Base-by-base conservation (phyloP, 1,139 yeast species). In the Geotrichum citri-aurantii region DNA sequence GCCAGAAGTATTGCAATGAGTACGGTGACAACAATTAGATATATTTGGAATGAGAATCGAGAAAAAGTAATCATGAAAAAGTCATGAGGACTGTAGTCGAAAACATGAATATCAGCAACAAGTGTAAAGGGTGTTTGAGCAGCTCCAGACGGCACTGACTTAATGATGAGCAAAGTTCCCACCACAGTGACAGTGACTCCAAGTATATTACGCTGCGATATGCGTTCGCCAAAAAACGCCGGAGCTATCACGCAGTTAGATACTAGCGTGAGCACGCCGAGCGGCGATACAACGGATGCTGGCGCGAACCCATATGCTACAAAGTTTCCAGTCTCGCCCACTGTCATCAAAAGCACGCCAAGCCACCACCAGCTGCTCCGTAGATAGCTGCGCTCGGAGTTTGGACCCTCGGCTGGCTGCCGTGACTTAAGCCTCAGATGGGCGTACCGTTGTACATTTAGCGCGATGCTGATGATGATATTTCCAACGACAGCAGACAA, bases 191-290 rank as follows among this genome's bases (percentile, higher is more conserved):
- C 61, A 3, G 68, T 64, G 0, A 79, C 75, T 0, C 81, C 81
- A 2, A 66, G 40, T 2, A 75, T 54, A 48, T 75, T 76, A 40
- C 71, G 65, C 24, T 54, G 50, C 11, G 72, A 63, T n/a, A 76
- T 66, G 12, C 62, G 63, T 61, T 76, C 79, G 53, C 76, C 72
- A 61, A 78, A 77, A 33, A 77, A 64, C 1, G 77, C 68, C 0
- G 81, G 81, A 0, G 81, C 81, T 21, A 79, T 70, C 24, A 78
- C 68, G 55, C 78, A 74, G 62, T 79, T 78, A 1, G 80, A 73
- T 0, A 78, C 69, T 29, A 77, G 68, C 1, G 81, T 77, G 48
- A 77, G 73, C 3, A 78, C 80, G 4, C 81, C 81, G 33, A 78
- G 64, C 0, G 81, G 80, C 2, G 79, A 75, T 19, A 78, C 80